Conservation (phyloP, 1,139 yeast species). For the Yarrowia galli region DNA sequence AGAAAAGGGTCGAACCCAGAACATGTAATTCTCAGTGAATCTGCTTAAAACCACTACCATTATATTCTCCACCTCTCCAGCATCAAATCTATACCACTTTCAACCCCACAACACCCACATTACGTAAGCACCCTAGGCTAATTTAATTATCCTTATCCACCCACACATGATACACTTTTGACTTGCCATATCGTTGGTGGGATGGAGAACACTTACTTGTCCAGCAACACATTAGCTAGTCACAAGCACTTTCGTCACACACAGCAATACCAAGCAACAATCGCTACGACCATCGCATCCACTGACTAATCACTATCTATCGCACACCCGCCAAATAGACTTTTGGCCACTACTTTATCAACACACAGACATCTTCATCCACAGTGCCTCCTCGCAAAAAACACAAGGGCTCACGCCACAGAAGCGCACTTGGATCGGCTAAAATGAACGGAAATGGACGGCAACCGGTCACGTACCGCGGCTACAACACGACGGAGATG, state of each 20-base stretch:
- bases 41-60: neutral
- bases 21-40: no score
- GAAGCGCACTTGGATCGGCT: slow-evolving; percentile 45
- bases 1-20: no score
- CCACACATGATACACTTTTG: neutral
- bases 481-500: slow-evolving; percentile 54
- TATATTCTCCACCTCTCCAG: neutral
- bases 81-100: neutral
- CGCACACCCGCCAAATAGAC: slow-evolving; percentile 13
- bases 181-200: neutral
- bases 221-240: neutral
- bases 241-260: neutral
- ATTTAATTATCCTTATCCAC: neutral
- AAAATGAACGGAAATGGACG: slow-evolving; percentile 42
- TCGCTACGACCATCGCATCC: no score
- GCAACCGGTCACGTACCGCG: slow-evolving; percentile 41
- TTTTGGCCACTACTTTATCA: slow-evolving; percentile 21
- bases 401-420: slow-evolving; percentile 37
- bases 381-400: slow-evolving; percentile 30
- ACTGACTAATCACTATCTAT: neutral
- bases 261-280: neutral
- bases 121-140: neutral
- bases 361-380: neutral
- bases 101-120: neutral
- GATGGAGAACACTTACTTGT: neutral